Conservation (phyloP, 495 filamentous ascomycete species). For the Lasiosphaeria ovina region DNA sequence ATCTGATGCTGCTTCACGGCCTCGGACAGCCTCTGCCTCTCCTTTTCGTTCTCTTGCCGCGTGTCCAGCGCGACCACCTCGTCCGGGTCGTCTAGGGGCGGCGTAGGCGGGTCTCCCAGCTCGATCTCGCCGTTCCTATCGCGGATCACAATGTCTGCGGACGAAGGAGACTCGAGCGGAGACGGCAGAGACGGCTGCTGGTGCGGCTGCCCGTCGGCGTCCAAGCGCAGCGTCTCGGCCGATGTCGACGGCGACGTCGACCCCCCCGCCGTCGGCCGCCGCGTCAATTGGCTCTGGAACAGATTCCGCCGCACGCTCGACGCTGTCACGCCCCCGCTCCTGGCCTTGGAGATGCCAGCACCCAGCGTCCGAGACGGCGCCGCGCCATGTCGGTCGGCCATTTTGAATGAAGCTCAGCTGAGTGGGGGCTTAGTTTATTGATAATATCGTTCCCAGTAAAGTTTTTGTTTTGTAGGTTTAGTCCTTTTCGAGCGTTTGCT, state of each 20-base stretch:
- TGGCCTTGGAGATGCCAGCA: conserved; percentile 5
- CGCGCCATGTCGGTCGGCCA: conserved; percentile 19
- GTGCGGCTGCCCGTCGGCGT: conserved; percentile 30
- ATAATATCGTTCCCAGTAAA: no score
- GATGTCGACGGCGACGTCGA: conserved; percentile 33
- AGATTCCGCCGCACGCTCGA: conserved; percentile 64
- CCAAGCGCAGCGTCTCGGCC: conserved; percentile 32
- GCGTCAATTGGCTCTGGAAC: conserved; percentile 68
- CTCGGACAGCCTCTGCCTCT: conserved; percentile 50
- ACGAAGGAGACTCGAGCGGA: conserved; percentile 40
- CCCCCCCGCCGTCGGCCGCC: conserved; percentile 56
- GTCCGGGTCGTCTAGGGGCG: conserved; percentile 53
- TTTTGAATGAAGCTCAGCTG: background rate
- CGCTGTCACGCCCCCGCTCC: background rate
- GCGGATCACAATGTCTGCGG: conserved; percentile 70
- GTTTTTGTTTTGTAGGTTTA: no score
- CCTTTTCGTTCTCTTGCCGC: conserved; percentile 45
- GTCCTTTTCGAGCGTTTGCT: no score
- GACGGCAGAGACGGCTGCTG: no score
- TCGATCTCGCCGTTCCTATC: conserved; percentile 74
- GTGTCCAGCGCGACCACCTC: conserved; percentile 44
- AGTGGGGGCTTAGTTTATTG: no score
- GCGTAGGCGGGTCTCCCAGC: conserved; percentile 58
- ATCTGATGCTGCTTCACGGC: conserved; percentile 57
- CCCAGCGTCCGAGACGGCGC: background rate